Base-by-base conservation (phyloP, 2,329 filamentous ascomycete species). In the Arachnomyces sp. region DNA sequence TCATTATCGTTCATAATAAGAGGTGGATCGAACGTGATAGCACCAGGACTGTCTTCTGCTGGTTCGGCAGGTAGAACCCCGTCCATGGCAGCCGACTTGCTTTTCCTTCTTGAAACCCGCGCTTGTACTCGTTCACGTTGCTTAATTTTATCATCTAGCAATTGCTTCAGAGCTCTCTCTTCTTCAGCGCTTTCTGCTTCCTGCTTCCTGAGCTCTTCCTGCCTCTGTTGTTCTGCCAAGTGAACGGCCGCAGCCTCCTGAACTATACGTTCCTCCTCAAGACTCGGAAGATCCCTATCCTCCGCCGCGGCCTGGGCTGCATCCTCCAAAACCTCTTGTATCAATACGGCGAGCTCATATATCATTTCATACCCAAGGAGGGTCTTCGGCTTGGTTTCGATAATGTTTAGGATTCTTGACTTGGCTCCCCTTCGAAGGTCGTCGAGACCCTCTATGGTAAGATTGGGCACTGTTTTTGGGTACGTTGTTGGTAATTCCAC, bases 401-500 rank as follows among this genome's bases (percentile, higher is more conserved):
- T 68, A 25, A 93, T 71, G 40, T 77, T 72, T 54, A 81, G 72
- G 12, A 94, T 73, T 53, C 82, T 83, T 56, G 79, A 82, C 43
- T 76, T 72, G 1, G 83, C 85, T 39, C 76, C 79, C 51, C 83
- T 81, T 32, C 79, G 79, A 40, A 94, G 68, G 33, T 75, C 71
- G 17, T 72, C 69, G 31, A 79, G 66, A 40, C 79, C 71, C 48
- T 84, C 81, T 33, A 93, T 57, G 3, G 74, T 78, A 11, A 94
- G 65, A 8, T 86, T 67, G 1, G 89, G 89, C 2, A 79, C 68
- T 1, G 87, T 84, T 57, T 86, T 94, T 3, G 90, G 92, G 59
- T 96, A 96, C 1, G 89, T 94, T 5, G 88, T 84, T 7, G 87
- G 92, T 49, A 96, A 70, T 41, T 84, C 81, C 38, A 93, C 86